Conservation (phyloP, 768 basidiomycete genomes). For the Tulasnella sp. region DNA sequence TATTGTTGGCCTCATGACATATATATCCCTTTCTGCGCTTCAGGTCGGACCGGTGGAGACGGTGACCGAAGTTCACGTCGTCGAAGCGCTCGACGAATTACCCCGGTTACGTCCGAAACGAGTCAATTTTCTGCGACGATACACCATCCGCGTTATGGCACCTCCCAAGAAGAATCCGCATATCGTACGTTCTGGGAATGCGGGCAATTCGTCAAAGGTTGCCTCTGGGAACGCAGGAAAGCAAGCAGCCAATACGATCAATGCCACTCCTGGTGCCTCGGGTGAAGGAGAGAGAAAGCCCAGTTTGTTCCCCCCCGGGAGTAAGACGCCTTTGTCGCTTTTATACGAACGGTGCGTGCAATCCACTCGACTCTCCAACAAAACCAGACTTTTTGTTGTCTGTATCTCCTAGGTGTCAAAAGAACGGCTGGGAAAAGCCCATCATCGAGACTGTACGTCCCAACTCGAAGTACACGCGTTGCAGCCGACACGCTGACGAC, state of each 20-base stretch:
- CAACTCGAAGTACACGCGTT: background rate
- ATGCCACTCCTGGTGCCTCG: conserved; percentile 19
- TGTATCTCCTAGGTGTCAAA: conserved; percentile 54
- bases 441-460: conserved; percentile 54
- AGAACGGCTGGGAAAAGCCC: conserved; percentile 80
- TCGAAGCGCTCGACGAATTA: too few relatives aligned
- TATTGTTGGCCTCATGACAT: too few relatives aligned
- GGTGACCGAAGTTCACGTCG: background rate
- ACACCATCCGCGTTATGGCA: background rate
- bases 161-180: conserved; percentile 6
- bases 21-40: too few relatives aligned
- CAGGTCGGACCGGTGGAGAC: too few relatives aligned
- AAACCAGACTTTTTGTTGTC: background rate
- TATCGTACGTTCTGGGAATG: conserved; percentile 51
- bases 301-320: conserved; percentile 70
- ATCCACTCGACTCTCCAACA: background rate
- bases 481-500: background rate
- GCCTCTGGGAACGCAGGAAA: conserved; percentile 23
- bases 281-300: conserved; percentile 20
- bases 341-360: conserved; percentile 57
- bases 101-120: background rate
- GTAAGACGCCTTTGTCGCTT: conserved; percentile 68
- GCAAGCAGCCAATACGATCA: conserved; percentile 30
- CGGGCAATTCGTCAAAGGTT: conserved; percentile 70
- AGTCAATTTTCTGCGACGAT: background rate